phyloP scores from a whole-genome alignment of 2,329 filamentous ascomycete species.

The Fusarium incarnatum region DNA sequence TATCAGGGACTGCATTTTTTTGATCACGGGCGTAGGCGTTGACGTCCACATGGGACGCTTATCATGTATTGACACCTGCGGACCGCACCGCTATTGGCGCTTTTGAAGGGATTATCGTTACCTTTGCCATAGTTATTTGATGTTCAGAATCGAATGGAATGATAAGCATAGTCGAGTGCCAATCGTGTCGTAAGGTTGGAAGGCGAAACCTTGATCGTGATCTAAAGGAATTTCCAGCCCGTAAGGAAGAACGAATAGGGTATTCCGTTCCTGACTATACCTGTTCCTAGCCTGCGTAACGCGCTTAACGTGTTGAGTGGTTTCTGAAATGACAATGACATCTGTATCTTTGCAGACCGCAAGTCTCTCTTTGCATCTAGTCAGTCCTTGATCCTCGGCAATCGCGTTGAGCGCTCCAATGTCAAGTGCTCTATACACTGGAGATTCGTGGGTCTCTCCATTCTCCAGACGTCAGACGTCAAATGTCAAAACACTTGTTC shows the following conservation, averaged over 20 bases:
- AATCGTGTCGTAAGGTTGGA: background rate
- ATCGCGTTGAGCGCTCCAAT: slow-evolving; percentile 2
- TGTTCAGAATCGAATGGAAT: slow-evolving; percentile 3
- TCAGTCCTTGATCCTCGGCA: background rate
- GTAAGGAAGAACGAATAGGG: slow-evolving; percentile 5
- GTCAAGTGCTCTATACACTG: background rate
- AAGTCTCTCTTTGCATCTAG: slow-evolving; percentile 4
- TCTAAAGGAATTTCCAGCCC: background rate
- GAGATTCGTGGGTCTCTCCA: slow-evolving; percentile 3
- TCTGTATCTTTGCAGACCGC: background rate
- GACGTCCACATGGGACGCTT: slow-evolving; percentile 8
- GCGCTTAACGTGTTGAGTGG: slow-evolving; percentile 4
- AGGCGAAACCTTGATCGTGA: slow-evolving; percentile 4
- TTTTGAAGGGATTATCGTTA: background rate
- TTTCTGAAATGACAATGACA: slow-evolving; percentile 4
- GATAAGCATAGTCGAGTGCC: background rate
- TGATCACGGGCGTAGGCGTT: slow-evolving; percentile 23
- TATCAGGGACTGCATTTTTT: slow-evolving; percentile 10
- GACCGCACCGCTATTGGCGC: background rate
- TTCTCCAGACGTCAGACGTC: slow-evolving; percentile 2
- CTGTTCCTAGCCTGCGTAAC: slow-evolving; percentile 33
- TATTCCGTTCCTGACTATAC: slow-evolving; percentile 29
- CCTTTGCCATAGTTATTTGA: background rate
- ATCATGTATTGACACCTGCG: slow-evolving; percentile 7
- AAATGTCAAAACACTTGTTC: slow-evolving; percentile 1